A percentile compares a stretch with the other conserved stretches of the same genome.
Evolutionary conservation across 192 early-diverging fungal genomes (phyloP).

Genomic region (Lobulomyces angularis): DNA sequence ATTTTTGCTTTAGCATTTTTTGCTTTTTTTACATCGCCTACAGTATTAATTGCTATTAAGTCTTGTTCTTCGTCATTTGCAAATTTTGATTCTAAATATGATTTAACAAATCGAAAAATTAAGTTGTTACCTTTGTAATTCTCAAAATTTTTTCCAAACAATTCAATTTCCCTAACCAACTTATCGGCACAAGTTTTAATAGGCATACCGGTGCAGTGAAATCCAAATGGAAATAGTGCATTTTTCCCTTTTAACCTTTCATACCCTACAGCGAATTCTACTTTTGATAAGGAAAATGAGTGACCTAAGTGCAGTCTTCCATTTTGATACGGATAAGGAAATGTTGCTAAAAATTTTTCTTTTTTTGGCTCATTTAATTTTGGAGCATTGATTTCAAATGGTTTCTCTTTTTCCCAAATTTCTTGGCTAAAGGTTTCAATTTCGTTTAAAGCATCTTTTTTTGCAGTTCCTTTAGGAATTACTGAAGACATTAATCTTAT

Average conservation of each 20-base stretch:
- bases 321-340: constrained; percentile 93
- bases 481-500: too few relatives aligned
- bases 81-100: not conserved
- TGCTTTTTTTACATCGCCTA: constrained; percentile 4
- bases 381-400: constrained; percentile 83
- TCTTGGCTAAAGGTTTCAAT: constrained; percentile 66
- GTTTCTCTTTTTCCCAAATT: constrained; percentile 60
- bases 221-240: constrained; percentile 88
- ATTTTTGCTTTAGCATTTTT: constrained; percentile 75
- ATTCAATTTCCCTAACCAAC: constrained; percentile 63
- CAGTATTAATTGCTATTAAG: constrained; percentile 2
- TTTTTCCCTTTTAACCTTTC: constrained; percentile 86
- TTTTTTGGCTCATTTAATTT: constrained; percentile 69
- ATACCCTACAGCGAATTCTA: constrained; percentile 91
- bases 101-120: constrained; percentile 12
- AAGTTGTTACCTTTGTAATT: constrained; percentile 12
- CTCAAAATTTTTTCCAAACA: constrained; percentile 70
- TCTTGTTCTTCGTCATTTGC: constrained; percentile 4
- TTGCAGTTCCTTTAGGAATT: too few relatives aligned
- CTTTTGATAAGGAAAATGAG: constrained; percentile 89
- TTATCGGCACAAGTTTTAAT: constrained; percentile 93
- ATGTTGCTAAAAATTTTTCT: constrained; percentile 87
- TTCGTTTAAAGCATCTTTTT: constrained; percentile 62
- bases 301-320: constrained; percentile 81
- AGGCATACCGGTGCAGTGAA: constrained; percentile 99